Conservation (phyloP, 495 filamentous ascomycete genomes). For the Penicillium cosmopolitanum region DNA sequence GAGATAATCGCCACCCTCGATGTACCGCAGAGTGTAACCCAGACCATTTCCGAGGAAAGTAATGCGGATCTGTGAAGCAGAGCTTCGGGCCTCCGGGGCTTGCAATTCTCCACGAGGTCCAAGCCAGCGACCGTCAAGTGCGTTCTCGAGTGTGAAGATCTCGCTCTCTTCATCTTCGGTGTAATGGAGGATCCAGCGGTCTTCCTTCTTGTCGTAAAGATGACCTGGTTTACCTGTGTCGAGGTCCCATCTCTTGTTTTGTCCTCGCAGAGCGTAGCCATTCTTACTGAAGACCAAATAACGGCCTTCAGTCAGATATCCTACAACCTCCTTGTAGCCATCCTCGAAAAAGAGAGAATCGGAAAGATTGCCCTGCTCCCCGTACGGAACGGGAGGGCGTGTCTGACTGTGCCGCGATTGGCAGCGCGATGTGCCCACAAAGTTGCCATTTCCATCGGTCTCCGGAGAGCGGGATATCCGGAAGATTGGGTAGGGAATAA, state of each 20-base stretch:
- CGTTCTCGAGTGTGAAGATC: slow-evolving; percentile 52
- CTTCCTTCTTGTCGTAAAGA: slow-evolving; percentile 34
- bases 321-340: slow-evolving; percentile 56
- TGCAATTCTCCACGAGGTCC: slow-evolving; percentile 30
- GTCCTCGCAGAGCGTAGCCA: slow-evolving; percentile 33
- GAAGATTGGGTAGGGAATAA: slow-evolving; percentile 47
- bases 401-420: slow-evolving; percentile 36
- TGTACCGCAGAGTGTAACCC: slow-evolving; percentile 47
- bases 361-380: slow-evolving; percentile 36
- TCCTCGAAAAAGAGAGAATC: slow-evolving; percentile 49
- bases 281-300: slow-evolving; percentile 42
- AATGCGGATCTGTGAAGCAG: slow-evolving; percentile 42
- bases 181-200: slow-evolving; percentile 57
- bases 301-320: slow-evolving; percentile 58
- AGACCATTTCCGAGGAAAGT: slow-evolving; percentile 43
- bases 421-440: slow-evolving; percentile 49
- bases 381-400: slow-evolving; percentile 53
- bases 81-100: slow-evolving; percentile 13
- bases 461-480: slow-evolving; percentile 44
- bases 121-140: slow-evolving; percentile 50
- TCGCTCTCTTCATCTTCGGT: slow-evolving; percentile 39
- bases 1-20: slow-evolving; percentile 25
- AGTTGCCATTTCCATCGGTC: slow-evolving; percentile 38
- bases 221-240: slow-evolving; percentile 34
- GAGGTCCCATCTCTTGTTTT: slow-evolving; percentile 29